A percentile compares a stretch with the other conserved stretches of the same genome.
Evolutionary conservation across 2,329 filamentous ascomycete genomes (phyloP).

Genomic region (Rugonectria rugulosa): DNA sequence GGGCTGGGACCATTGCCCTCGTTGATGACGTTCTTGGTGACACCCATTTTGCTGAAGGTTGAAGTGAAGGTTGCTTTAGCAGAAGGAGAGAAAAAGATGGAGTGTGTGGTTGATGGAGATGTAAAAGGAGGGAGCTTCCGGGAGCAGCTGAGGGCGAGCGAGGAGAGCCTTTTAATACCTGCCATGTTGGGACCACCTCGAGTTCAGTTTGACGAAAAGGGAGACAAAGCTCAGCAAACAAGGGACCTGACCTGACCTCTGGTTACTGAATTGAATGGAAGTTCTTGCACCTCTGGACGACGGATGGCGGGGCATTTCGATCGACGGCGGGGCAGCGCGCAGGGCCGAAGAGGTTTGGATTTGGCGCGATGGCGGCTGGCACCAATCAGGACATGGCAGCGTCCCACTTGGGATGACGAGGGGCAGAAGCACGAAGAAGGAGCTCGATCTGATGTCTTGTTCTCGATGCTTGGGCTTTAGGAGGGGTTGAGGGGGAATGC

Average conservation of each 20-base stretch:
- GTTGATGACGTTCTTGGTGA: constrained; percentile 70
- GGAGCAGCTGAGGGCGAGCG: constrained; percentile 15
- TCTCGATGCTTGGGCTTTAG: background rate
- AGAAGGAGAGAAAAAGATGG: constrained; percentile 2
- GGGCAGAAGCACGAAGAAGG: constrained; percentile 38
- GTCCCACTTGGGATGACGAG: constrained; percentile 39
- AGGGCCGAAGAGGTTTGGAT: constrained; percentile 14
- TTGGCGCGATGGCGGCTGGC: constrained; percentile 32
- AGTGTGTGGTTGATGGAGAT: constrained; percentile 25
- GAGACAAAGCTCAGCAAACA: background rate
- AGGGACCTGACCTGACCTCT: constrained; percentile 23
- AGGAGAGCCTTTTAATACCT: constrained; percentile 18
- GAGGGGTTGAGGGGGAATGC: no score
- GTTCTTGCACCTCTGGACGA: constrained; percentile 29
- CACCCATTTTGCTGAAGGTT: constrained; percentile 66
- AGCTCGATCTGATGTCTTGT: constrained; percentile 19
- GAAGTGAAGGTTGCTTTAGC: constrained; percentile 22
- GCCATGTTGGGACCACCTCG: no score
- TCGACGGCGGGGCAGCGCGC: constrained; percentile 38
- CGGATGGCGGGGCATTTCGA: constrained; percentile 39
- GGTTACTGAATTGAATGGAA: background rate
- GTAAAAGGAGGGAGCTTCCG: background rate
- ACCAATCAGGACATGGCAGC: constrained; percentile 31
- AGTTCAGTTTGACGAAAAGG: no score
- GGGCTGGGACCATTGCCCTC: constrained; percentile 72